These are phyloP conservation scores for Panicum miliaceum DNA, from an alignment of 176 grass and related monocot genomes.

Conservation along the genomic window DNA sequence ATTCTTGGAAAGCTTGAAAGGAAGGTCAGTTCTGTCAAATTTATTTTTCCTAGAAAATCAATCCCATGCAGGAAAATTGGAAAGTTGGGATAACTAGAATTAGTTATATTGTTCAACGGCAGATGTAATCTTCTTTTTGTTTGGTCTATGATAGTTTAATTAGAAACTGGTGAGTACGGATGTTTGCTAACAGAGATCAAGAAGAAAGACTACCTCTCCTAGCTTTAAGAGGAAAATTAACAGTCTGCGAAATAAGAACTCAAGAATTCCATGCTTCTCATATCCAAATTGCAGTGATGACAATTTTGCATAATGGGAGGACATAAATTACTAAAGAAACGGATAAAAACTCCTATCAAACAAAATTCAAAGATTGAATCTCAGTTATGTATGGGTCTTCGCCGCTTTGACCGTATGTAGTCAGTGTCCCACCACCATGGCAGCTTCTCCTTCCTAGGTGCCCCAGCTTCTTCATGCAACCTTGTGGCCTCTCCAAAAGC, in stretches of 20 bases:
- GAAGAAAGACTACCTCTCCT: neutral
- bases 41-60: neutral
- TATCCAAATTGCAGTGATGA: neutral
- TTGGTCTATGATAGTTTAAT: neutral
- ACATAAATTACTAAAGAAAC: neutral
- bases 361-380: constrained; percentile 31
- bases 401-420: constrained; percentile 47
- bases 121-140: neutral
- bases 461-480: constrained; percentile 10
- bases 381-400: constrained; percentile 62
- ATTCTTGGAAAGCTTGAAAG: too few species aligned
- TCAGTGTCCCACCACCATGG: constrained; percentile 63
- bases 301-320: neutral
- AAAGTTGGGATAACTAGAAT: neutral
- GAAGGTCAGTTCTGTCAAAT: neutral
- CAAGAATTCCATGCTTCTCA: neutral
- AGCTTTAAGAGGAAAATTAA: neutral
- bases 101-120: neutral
- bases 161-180: neutral
- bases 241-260: neutral
- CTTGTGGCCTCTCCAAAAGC: constrained; percentile 20
- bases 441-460: constrained; percentile 32
- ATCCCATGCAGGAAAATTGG: neutral
- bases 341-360: neutral
- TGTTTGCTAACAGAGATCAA: neutral